These are phyloP conservation scores for Geotrichum bryndzae DNA, from an alignment of 1,139 yeast genomes.

Conservation along the genomic window DNA sequence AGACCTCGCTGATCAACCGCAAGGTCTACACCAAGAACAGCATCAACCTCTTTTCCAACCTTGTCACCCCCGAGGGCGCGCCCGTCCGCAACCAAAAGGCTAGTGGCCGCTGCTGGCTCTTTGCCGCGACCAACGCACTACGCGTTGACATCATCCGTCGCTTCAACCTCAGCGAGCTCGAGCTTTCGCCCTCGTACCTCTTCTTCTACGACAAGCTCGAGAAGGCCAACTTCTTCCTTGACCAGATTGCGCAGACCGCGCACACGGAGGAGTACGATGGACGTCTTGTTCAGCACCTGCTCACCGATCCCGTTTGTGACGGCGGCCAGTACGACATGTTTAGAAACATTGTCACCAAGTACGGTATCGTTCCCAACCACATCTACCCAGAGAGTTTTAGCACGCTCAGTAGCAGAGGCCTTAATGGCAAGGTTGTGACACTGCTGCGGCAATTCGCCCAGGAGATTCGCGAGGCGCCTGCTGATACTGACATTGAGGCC, in stretches of 20 bases:
- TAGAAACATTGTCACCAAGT: slow-evolving; percentile 63
- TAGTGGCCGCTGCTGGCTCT: slow-evolving; percentile 84
- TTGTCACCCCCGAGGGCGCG: slow-evolving; percentile 57
- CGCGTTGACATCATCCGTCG: slow-evolving; percentile 57
- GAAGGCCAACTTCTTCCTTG: slow-evolving; percentile 69
- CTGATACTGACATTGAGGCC: slow-evolving; percentile 31
- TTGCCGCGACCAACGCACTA: slow-evolving; percentile 71
- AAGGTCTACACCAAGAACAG: slow-evolving; percentile 39
- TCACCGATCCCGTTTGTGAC: slow-evolving; percentile 61
- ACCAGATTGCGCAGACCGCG: slow-evolving; percentile 59
- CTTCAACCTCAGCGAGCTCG: slow-evolving; percentile 62
- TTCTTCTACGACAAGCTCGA: slow-evolving; percentile 72
- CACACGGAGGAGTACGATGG: slow-evolving; percentile 54
- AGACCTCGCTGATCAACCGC: slow-evolving; percentile 40
- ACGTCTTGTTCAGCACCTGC: slow-evolving; percentile 56
- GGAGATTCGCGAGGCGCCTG: slow-evolving; percentile 47
- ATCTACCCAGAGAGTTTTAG: slow-evolving; percentile 68
- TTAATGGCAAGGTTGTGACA: slow-evolving; percentile 58
- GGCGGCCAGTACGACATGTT: slow-evolving; percentile 90
- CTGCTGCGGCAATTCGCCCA: slow-evolving; percentile 73
- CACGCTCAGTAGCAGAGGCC: slow-evolving; percentile 49
- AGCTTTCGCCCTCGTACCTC: slow-evolving; percentile 64
- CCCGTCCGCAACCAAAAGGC: slow-evolving; percentile 69
- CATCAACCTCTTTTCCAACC: slow-evolving; percentile 49
- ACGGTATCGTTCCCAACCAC: slow-evolving; percentile 71